A percentile compares a stretch with the other conserved stretches of the same genome.
Conservation (phyloP, 129 eudicot species). For the Ambrosia trifida region DNA sequence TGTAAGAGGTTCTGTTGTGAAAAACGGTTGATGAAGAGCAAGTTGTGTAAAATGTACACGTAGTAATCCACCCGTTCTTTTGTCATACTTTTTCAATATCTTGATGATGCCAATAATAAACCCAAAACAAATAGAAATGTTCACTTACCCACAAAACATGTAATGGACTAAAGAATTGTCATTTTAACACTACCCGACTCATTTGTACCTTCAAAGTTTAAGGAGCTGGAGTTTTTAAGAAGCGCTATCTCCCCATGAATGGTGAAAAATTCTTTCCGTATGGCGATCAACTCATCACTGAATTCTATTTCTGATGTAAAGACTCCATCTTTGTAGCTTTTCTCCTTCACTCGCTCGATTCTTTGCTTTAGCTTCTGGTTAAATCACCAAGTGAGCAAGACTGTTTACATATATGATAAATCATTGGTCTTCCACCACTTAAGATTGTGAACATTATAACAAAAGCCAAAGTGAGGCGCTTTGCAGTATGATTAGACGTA, state of each 20-base stretch:
- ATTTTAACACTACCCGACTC: not conserved
- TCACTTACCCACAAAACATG: not conserved
- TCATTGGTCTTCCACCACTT: not conserved
- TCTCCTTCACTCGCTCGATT: constrained; percentile 59
- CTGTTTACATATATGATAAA: not conserved
- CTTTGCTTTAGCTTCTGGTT: constrained; percentile 66
- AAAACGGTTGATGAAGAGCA: constrained; percentile 82
- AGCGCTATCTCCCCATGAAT: constrained; percentile 96
- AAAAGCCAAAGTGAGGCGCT: not conserved
- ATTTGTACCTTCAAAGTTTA: constrained; percentile 82
- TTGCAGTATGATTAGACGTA: no score
- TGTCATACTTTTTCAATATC: constrained; percentile 87
- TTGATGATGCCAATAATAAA: constrained; percentile 63
- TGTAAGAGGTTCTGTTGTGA: constrained; percentile 84
- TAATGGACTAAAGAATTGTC: not conserved
- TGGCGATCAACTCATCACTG: constrained; percentile 62
- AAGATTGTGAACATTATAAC: not conserved
- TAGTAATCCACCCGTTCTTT: constrained; percentile 79
- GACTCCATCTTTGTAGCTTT: constrained; percentile 47
- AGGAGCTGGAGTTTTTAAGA: constrained; percentile 87
- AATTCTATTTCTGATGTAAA: constrained; percentile 61
- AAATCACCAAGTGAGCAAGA: constrained; percentile 12
- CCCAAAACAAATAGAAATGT: constrained; percentile 8
- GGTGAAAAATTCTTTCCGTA: constrained; percentile 72
- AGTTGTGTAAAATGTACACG: constrained; percentile 75